phyloP scores from a whole-genome alignment of 192 early-diverging fungal genomes.

The Fimicolochytrium jonesii region DNA sequence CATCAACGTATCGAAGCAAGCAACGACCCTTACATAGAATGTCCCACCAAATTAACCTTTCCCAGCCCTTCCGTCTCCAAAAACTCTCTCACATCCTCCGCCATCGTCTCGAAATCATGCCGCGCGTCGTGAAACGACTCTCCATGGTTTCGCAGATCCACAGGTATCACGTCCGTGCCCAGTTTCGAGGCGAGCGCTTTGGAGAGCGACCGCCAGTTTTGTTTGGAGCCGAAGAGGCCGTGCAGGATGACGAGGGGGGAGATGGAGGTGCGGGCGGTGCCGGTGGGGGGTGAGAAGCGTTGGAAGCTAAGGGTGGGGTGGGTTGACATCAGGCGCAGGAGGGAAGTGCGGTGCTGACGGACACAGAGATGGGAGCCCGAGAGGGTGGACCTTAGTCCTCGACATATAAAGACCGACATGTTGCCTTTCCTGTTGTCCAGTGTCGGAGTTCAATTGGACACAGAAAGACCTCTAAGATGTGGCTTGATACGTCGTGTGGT shows the following conservation, averaged over 20 bases:
- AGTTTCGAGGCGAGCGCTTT: constrained; percentile 65
- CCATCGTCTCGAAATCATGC: constrained; percentile 76
- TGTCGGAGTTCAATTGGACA: too few relatives aligned
- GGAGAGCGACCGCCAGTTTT: constrained; percentile 86
- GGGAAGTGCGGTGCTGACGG: too few relatives aligned
- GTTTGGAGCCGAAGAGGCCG: constrained; percentile 91
- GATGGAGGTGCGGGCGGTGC: neutral
- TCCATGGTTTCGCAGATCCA: constrained; percentile 94
- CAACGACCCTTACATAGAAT: constrained; percentile 65
- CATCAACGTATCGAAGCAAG: too few relatives aligned
- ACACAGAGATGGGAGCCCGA: too few relatives aligned
- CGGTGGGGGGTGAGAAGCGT: too few relatives aligned
- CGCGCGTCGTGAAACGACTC: constrained; percentile 67
- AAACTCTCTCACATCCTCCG: constrained; percentile 70
- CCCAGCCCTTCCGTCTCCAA: constrained; percentile 55
- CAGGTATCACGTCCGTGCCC: constrained; percentile 58
- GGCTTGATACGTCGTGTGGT: too few relatives aligned
- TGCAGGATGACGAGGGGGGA: constrained; percentile 63
- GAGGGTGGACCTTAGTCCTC: too few relatives aligned
- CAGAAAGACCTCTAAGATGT: too few relatives aligned
- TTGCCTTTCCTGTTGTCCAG: too few relatives aligned
- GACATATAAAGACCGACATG: too few relatives aligned
- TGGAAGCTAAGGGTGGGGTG: too few relatives aligned
- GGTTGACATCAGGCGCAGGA: too few relatives aligned
- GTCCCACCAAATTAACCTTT: constrained; percentile 68